Conservation (phyloP, 139 green algal species). For the Chlorella sp. region DNA sequence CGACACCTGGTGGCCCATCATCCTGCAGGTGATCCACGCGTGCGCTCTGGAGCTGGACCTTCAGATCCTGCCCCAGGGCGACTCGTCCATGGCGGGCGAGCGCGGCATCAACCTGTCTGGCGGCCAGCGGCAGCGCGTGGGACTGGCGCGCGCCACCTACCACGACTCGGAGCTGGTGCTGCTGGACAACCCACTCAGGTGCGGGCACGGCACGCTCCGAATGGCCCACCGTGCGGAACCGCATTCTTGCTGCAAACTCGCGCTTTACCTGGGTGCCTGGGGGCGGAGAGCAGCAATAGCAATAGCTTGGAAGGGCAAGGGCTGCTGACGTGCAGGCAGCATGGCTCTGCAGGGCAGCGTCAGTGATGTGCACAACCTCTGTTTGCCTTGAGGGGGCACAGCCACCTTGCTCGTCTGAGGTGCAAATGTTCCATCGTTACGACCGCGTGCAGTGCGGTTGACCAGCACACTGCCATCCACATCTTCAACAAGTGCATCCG, state of each 20-base stretch:
- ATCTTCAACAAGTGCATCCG: conserved; percentile 58
- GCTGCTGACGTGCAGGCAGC: neutral
- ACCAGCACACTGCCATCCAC: conserved; percentile 57
- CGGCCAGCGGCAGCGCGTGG: conserved; percentile 54
- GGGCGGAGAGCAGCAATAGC: neutral
- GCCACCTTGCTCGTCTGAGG: no score
- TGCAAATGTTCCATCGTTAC: neutral
- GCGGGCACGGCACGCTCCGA: no score
- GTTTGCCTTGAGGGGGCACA: no score
- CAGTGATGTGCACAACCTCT: no score
- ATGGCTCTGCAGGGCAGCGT: neutral
- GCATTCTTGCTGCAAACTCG: no score
- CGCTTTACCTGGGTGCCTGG: neutral
- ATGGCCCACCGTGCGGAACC: no score
- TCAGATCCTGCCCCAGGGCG: conserved; percentile 38
- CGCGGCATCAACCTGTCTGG: conserved; percentile 66
- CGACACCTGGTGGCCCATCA: no score
- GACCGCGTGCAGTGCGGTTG: conserved; percentile 34
- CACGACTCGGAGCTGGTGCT: conserved; percentile 46
- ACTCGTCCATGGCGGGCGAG: conserved; percentile 50
- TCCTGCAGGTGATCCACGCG: conserved; percentile 37
- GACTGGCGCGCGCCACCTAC: conserved; percentile 53
- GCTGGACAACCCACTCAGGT: conserved; percentile 56
- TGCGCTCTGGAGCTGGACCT: conserved; percentile 50
- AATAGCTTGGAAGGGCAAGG: no score